Base-by-base conservation (phyloP, 2,329 filamentous ascomycete species). In the Fusarium burgessii region DNA sequence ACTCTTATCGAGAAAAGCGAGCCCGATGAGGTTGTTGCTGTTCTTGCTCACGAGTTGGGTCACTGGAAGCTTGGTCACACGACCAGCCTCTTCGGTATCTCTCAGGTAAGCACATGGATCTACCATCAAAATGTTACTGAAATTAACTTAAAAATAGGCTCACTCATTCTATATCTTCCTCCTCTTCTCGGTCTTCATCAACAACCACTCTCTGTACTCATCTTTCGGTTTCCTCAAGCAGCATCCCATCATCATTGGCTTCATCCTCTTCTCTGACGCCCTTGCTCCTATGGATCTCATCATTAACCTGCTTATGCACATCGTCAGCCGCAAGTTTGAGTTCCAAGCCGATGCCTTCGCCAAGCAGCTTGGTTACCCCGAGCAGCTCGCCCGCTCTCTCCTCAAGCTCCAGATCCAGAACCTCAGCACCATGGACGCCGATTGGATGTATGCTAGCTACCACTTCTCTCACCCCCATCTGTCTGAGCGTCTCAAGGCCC, bases 371-470 rank as follows among this genome's bases (percentile, higher is more conserved):
- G 96, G 96, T 57, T 98, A 95, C 83, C 89, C 91, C 56, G 84
- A 89, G 47, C 91, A 98, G 81, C 90, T 99, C 56, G 94, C 95
- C 45, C 87, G 90, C 70, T 96, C 94, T 25, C 89, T 99, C 70
- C 94, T 99, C 84, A 98, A 98, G 86, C 92, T 99, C 56, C 97
- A 99, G 84, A 94, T 98, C 78, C 95, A 98, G 85, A 99, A 99
- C 80, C 87, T 99, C 74, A 97, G 94, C 82, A 97, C 93, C 68
- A 98, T 99, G 95, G 96, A 99, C 77, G 96, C 96, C 32, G 97
- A 99, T 83, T 97, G 93, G 92, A 90, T 98, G 88, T 99, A 97
- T 82, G 96, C 96, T 58, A 97, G 92, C 83, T 99, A 98, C 86
- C 95, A 99, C 84, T 98, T 97, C 87, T 98, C 95, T 27, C 96